A percentile compares a stretch with the other conserved stretches of the same genome.
Evolutionary conservation across 169 alveolate species (phyloP).

Genomic region (Cystoisospora suis): DNA sequence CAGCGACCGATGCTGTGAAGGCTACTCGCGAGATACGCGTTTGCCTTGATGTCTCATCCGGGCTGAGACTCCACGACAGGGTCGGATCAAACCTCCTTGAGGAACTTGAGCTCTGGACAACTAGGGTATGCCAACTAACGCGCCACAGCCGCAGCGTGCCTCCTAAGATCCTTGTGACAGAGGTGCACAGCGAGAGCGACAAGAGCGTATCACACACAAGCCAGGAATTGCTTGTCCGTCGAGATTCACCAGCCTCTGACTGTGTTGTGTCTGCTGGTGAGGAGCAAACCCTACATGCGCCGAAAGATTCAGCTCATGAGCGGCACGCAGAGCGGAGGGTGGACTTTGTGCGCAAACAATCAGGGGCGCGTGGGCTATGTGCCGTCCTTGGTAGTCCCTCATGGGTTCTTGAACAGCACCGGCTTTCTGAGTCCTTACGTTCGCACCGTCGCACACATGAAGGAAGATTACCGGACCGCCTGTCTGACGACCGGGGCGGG

Average conservation of each 20-base stretch:
- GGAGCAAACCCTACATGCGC: neutral
- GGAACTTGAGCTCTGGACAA: slow-evolving; percentile 1
- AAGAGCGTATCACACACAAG: neutral
- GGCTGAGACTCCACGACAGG: too few species aligned
- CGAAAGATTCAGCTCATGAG: neutral
- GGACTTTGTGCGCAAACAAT: slow-evolving; percentile 4
- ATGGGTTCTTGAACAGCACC: neutral
- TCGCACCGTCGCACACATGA: neutral
- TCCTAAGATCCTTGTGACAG: neutral
- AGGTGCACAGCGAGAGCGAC: neutral
- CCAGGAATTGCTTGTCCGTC: neutral
- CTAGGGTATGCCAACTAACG: neutral
- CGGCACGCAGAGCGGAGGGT: neutral
- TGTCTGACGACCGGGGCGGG: neutral
- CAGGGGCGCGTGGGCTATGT: neutral
- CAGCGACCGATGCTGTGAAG: neutral
- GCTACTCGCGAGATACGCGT: neutral
- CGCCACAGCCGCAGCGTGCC: too few species aligned
- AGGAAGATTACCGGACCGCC: neutral
- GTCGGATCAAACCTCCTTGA: neutral
- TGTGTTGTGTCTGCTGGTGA: neutral
- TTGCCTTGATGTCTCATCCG: neutral
- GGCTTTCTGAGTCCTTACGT: neutral
- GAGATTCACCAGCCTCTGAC: neutral
- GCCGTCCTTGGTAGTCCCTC: neutral